Percentiles rank a stretch among this genome's conserved stretches.
phyloP scores from a whole-genome alignment of 1,139 yeast species.

The Geotrichum fermentans region DNA sequence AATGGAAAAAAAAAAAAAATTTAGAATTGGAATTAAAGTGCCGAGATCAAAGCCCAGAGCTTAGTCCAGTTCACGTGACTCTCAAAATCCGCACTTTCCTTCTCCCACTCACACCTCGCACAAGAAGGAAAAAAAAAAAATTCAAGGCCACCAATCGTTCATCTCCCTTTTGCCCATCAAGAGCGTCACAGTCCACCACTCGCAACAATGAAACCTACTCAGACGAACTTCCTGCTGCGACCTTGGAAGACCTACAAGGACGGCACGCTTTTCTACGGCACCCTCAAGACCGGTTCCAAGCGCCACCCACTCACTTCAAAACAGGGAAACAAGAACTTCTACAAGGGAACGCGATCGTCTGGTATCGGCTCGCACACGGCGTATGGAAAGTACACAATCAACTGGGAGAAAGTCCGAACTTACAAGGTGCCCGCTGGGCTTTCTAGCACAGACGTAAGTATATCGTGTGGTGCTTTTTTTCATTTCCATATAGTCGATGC shows the following conservation, averaged over 20 bases:
- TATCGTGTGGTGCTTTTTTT: too few relatives aligned
- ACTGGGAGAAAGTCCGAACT: constrained; percentile 85
- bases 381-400: constrained; percentile 67
- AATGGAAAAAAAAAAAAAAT: not conserved
- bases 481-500: not conserved
- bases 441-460: constrained; percentile 34
- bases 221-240: constrained; percentile 49
- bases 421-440: constrained; percentile 68
- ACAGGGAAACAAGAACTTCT: constrained; percentile 88
- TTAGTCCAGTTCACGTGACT: not conserved
- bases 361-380: constrained; percentile 82
- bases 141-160: constrained; percentile 13
- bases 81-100: not conserved
- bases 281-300: constrained; percentile 70
- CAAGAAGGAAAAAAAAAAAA: not conserved
- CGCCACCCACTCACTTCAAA: constrained; percentile 84
- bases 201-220: constrained; percentile 37
- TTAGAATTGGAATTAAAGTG: not conserved
- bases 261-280: constrained; percentile 80
- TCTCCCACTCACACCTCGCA: not conserved
- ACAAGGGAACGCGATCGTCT: constrained; percentile 93
- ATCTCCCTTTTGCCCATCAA: too few relatives aligned
- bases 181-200: too few relatives aligned
- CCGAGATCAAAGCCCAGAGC: not conserved
- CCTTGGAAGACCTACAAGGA: constrained; percentile 83